Evolutionary conservation across 495 filamentous ascomycete species (phyloP), one percentile per base, ranked within the genome.

Genomic region (Aspergillus biplanus): DNA sequence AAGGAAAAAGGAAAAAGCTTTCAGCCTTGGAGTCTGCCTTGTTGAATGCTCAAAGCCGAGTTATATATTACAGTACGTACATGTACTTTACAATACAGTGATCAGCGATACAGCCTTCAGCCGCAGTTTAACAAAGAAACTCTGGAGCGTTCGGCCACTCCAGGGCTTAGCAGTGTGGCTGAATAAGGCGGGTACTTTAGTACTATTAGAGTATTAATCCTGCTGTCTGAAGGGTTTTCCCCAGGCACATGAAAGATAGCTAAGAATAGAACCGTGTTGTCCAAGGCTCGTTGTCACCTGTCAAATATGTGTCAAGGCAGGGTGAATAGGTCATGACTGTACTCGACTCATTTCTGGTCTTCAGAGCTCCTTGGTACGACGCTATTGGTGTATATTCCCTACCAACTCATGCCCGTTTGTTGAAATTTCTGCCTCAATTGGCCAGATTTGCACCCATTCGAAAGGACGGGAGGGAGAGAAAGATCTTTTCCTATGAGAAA

Each of bases 141-240:
- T 52, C 39, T 44, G 39, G 44, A 59, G 33, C 44, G 39, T 44
- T 31, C 49, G 52, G 33, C 56, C 33, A 39, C 49, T 32, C 27
- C 58, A 59, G 52, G 63, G 60, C 63, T 68, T 63, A 65, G 66
- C 66, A 61, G 58, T 47, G 62, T 65, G 65, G 65, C 65, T 64
- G 58, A 50, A 31, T 49, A 53, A 33, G 63, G 21, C 31, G 32
- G 34, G 60, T 56, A 37, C 33, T 61, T 62, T 61, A 39, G 63
- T n/a, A n/a, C n/a, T n/a, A n/a, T n/a, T n/a, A n/a, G n/a, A n/a
- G n/a, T 37, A 33, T 50, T 42, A 12, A 58, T 48, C 48, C 39
- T 32, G 37, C 33, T 8, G 65, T 62, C 46, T 58, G 58, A 65
- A 58, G 65, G 65, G 4, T 59, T 59, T 48, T 11, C 21, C 44